Base-by-base conservation (phyloP, 208 protist genomes). In the Leishmania guyanensis region DNA sequence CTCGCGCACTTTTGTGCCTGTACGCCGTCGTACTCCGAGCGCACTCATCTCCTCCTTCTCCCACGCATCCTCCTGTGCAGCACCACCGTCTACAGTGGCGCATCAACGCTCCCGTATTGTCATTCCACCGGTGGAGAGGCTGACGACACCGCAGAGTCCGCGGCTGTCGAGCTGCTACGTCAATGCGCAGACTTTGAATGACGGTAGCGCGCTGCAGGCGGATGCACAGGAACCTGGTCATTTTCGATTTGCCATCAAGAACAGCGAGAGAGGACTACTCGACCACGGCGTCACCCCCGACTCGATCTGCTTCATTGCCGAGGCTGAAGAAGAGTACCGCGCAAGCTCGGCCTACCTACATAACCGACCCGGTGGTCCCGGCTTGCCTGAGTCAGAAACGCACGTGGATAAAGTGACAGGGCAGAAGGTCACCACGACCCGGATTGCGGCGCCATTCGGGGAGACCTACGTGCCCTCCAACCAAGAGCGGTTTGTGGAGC, bases 221-320 rank as follows among this genome's bases (percentile, higher is more conserved):
- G 29, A 33, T 36, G 2, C 58, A 46, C 53, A 72, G n/a, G 14
- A 62, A 9, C 36, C n/a, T 43, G 5, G 58, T 4, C 17, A 46
- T 33, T 85, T 89, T 79, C 68, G 71, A 60, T 97, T 94, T 75
- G 85, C 88, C 5, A 68, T 95, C n/a, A 90, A 87, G 46, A 79
- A 91, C 53, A 74, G 58, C 2, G 89, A 97, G 46, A 88, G 91
- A 0, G 90, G 90, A 3, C 74, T 93, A 36, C 86, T 92, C 62
- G 89, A 97, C 53, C 92, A 88, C 81, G 94, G 94, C 73, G 83
- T 97, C 26, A 87, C 86, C 5, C 89, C 90, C 0, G 91, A 93
- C 1, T 91, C 91, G 2, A 80, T 87, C 26, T 73, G 79, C 39
- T 84, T 92, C 51, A 91, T 93, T 39, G 92, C 94, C 29, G 90